Evolutionary conservation across 164 flowering plant genomes (phyloP).

Genomic region (Akebia trifoliata): DNA sequence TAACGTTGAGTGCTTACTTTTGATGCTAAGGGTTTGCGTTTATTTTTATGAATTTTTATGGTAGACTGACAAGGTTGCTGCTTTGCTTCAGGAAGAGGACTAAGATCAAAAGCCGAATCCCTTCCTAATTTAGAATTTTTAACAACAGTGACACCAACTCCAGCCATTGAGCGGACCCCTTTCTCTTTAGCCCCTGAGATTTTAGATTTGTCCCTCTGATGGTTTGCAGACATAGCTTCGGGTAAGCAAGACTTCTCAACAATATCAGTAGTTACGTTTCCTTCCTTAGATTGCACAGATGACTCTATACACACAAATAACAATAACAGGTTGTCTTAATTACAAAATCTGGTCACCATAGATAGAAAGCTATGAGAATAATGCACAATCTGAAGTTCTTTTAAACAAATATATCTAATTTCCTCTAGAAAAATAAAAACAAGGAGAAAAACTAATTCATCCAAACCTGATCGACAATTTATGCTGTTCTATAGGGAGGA

Average conservation of each 20-base stretch:
- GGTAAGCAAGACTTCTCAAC: conserved; percentile 25
- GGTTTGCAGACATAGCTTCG: conserved; percentile 26
- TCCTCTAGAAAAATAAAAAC: too few species aligned
- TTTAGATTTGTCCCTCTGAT: conserved; percentile 31
- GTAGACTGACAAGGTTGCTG: conserved; percentile 21
- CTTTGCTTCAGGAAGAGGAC: conserved; percentile 28
- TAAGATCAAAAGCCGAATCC: conserved; percentile 16
- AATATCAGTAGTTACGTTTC: conserved; percentile 21
- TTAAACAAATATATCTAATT: too few species aligned
- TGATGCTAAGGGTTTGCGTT: conserved; percentile 30
- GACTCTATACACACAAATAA: conserved; percentile 29
- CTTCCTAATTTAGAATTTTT: conserved; percentile 25
- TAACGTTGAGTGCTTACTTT: conserved; percentile 30
- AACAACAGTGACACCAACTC: conserved; percentile 17
- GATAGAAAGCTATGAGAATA: too few species aligned
- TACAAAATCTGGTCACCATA: not conserved
- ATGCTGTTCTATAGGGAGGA: too few species aligned
- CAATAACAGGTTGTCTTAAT: not conserved
- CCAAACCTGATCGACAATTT: too few species aligned
- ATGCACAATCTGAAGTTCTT: too few species aligned
- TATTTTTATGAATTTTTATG: conserved; percentile 26
- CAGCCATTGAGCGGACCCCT: conserved; percentile 16
- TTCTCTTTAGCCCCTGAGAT: conserved; percentile 26
- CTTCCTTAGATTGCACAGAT: conserved; percentile 35
- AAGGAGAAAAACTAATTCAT: too few species aligned